A percentile compares a stretch with the other conserved stretches of the same genome.
Conservation (phyloP, 2,329 filamentous ascomycete genomes). For the Ceratocystis lukuohia region DNA sequence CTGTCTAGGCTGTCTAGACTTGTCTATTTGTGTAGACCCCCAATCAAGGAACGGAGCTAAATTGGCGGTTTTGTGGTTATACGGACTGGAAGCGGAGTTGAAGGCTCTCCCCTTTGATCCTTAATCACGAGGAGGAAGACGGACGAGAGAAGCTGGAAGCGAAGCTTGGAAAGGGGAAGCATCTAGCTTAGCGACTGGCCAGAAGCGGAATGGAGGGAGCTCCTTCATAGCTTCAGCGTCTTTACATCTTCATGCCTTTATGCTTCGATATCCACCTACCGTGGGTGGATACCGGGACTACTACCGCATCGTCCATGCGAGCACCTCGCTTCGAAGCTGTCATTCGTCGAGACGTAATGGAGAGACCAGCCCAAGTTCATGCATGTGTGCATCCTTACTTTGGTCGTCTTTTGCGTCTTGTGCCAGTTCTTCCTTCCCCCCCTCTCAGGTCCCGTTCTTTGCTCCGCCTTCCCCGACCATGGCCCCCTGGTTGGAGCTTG, state of each 20-base stretch:
- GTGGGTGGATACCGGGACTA: too few relatives aligned
- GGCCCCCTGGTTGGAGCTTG: neutral
- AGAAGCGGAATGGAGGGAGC: too few relatives aligned
- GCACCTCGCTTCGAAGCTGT: neutral
- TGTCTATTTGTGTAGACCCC: neutral
- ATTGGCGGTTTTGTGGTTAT: neutral
- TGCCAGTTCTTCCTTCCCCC: slow-evolving; percentile 7
- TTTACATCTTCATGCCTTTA: too few relatives aligned
- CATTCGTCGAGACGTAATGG: neutral
- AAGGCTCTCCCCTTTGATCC: neutral
- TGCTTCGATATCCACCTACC: too few relatives aligned
- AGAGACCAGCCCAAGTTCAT: neutral
- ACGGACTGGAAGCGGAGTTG: neutral
- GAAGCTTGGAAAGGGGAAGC: neutral
- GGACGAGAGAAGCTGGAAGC: neutral
- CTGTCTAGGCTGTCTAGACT: too few relatives aligned
- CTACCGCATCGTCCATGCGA: too few relatives aligned
- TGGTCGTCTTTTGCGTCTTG: neutral
- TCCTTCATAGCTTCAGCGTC: too few relatives aligned
- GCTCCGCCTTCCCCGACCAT: neutral
- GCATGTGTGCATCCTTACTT: neutral
- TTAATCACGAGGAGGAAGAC: neutral
- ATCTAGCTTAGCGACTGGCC: neutral
- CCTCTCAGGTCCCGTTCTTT: neutral
- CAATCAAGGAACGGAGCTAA: neutral